Evolutionary conservation across 176 grass and related monocot species (phyloP), one percentile per base, ranked within the genome.

Genomic region (Triticum monococcum): DNA sequence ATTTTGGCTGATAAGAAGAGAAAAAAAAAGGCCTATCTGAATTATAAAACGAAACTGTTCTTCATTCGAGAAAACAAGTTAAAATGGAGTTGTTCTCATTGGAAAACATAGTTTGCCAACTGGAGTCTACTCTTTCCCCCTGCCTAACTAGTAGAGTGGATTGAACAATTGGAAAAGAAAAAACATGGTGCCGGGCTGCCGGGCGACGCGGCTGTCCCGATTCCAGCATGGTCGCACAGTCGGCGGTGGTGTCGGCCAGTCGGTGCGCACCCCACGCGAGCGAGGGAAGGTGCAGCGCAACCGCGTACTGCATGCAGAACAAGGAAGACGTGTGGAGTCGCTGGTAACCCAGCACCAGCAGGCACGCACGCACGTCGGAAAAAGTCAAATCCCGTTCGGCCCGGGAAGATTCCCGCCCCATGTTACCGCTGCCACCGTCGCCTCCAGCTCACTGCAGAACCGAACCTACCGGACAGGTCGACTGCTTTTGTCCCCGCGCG

Each of bases 381-480:
- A 23, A 77, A 77, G 86, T 68, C 86, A 82, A 76, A 76, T 68
- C 8, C 62, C n/a, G 13, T 45, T 35, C 5, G 8, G 43, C 72
- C 9, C 2, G 14, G 14, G 54, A 10, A 31, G 73, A 31, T 54
- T 50, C 73, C 48, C 10, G 9, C 12, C 46, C 14, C 74, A 40
- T 37, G 75, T 57, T 35, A 23, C 30, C 7, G 36, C 66, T 4
- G 7, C 64, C 14, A 43, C 62, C 4, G 5, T 4, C 66, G 0
- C 17, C n/a, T 79, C 75, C 67, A 84, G 87, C 87, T 84, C 66
- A 72, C n/a, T 43, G 68, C 1, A n/a, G 35, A 70, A 37, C 37
- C 14, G 35, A 71, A 22, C 37, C 14, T 64, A 3, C 36, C 36
- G 26, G 62, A 22, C 62, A 68, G 40, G 1, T 41, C 24, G 25